Base-by-base conservation (phyloP, 306 rosid species). In the Prunus armeniaca region DNA sequence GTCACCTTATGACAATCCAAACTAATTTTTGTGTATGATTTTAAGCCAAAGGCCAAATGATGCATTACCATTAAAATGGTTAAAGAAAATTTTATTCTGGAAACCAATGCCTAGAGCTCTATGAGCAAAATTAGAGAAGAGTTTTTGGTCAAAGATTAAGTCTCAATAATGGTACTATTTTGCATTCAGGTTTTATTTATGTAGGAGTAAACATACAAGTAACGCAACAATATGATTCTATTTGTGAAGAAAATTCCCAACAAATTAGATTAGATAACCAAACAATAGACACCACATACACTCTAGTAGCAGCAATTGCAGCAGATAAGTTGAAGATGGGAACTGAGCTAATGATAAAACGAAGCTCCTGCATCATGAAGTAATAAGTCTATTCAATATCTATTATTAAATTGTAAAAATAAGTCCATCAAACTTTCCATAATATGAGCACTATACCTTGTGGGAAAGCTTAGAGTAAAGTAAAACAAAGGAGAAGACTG, bases 311-410 rank as follows among this genome's bases (percentile, higher is more conserved):
- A 74, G 95, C 93, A 82, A 92, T 32, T 78, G 98, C 90, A 25
- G 98, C 97, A 78, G 98, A 91, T 76, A 94, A 80, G 83, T 94
- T 94, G 87, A 94, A 92, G 61, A 94, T 82, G 84, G 98, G 98
- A 84, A 90, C 87, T 41, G 97, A 85, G 80, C 89, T 86, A 61
- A 94, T 78, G 15, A 94, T 94, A 81, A 94, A 94, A 51, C 97
- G 97, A 64, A 94, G 95, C 89, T 94, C 98, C 98, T 94, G 96
- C 86, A 85, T 71, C 69, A 83, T 76, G 62, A 81, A 81, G 68
- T 73, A 60, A 72, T 63, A 73, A 11, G 55, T 56, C 67, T 12
- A 75, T 41, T 45, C n/a, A 12, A 41, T 57, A 66, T 55, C 74
- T 18, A 46, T 56, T 72, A 62, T 41, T 47, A 13, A 70, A 77